These are phyloP conservation scores for Scleroderma bovista DNA, from an alignment of 768 basidiomycete genomes.

Conservation along the genomic window DNA sequence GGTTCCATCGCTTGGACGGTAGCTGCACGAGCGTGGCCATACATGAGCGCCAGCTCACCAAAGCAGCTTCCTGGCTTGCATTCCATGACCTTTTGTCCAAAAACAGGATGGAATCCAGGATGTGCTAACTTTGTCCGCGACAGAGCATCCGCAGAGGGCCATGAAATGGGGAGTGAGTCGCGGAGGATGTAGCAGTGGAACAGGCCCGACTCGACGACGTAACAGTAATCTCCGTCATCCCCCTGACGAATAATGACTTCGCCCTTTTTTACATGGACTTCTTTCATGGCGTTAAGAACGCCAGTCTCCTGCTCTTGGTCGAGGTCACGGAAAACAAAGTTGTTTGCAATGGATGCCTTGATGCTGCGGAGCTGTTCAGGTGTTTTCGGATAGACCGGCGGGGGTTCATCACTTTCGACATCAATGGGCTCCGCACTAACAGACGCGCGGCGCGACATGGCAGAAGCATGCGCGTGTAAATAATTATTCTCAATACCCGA, in stretches of 20 bases:
- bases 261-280: conserved; percentile 61
- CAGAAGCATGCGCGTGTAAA: conserved; percentile 67
- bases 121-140: conserved; percentile 53
- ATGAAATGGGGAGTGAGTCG: conserved; percentile 58
- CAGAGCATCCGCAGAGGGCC: conserved; percentile 36
- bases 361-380: conserved; percentile 84
- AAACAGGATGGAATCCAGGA: conserved; percentile 60
- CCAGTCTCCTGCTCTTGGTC: conserved; percentile 95
- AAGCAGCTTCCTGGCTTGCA: conserved; percentile 84
- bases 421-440: conserved; percentile 95
- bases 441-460: conserved; percentile 85
- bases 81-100: conserved; percentile 79
- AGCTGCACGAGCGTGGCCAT: conserved; percentile 93
- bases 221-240: conserved; percentile 95
- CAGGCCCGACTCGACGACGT: conserved; percentile 88
- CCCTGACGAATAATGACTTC: conserved; percentile 97
- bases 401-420: conserved; percentile 68
- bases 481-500: conserved; percentile 51
- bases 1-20: conserved; percentile 82
- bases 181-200: conserved; percentile 78
- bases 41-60: conserved; percentile 97
- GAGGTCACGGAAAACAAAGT: conserved; percentile 93
- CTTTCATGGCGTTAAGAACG: conserved; percentile 94
- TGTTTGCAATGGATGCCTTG: conserved; percentile 77
- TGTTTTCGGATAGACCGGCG: conserved; percentile 75